Evolutionary conservation across 2,329 filamentous ascomycete genomes (phyloP), one percentile per base, ranked within the genome.

Genomic region (Trichoderma afroharzianum): DNA sequence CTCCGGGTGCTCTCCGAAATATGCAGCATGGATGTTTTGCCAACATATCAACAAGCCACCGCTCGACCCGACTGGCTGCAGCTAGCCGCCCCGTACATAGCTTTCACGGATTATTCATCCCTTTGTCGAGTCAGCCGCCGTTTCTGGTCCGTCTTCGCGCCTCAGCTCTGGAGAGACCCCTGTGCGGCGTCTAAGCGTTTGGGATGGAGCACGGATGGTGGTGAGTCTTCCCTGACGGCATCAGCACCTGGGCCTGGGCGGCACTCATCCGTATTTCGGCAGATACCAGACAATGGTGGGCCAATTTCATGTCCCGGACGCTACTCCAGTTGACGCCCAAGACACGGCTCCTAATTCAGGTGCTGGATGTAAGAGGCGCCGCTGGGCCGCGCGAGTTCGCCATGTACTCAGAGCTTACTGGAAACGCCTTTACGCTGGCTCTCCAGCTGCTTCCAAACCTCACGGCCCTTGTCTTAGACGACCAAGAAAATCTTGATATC

Each of bases 11-110:
- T 28, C 30, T 36, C 63, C 24, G 18, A 55, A 71, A 21, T 71
- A 81, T 81, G 80, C 28, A 61, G 74, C 53, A 58, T 30, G 28
- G 66, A 69, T n/a, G 73, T 76, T 12, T 82, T 85, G n/a, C 87
- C 88, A 1, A 87, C 87, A 0, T 90, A 90, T 76, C 79, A 82
- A 64, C 83, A 88, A 72, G 87, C 88, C 67, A 83, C 81, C 3
- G 75, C 80, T 8, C 79, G 76, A 11, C 76, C 77, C 26, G 83
- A 88, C 80, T 88, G 87, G 85, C 80, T 88, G 18, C 77, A 77
- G 33, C 73, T 88, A 4, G 83, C 83, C 14, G 85, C 82, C 7
- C 82, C 85, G 1, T 85, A 84, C 73, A 74, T 88, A 61, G 75
- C 78, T 2, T 74, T 81, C 55, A 71, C 75, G 6, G 82, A 86